These are phyloP conservation scores for Alnus rubra DNA, from an alignment of 306 rosid species.

Conservation along the genomic window DNA sequence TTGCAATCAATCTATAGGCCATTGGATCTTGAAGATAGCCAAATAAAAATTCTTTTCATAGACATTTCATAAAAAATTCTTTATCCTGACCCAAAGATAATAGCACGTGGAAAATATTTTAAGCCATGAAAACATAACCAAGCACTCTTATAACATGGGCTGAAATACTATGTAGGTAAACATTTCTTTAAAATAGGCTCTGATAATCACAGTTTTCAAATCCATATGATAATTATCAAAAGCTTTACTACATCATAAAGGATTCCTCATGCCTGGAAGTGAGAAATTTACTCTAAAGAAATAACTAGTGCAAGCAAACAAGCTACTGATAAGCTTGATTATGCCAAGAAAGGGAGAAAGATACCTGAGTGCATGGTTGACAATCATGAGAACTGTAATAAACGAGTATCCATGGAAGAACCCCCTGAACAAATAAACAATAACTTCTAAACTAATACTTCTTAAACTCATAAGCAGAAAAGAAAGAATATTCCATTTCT, in stretches of 20 bases:
- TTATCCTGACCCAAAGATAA: not conserved
- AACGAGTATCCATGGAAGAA: constrained; percentile 89
- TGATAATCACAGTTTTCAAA: not conserved
- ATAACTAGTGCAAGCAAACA: constrained; percentile 18
- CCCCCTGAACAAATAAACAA: constrained; percentile 63
- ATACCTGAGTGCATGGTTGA: constrained; percentile 96
- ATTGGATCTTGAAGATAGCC: constrained; percentile 2
- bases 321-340: constrained; percentile 18
- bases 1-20: not conserved
- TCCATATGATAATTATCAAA: not conserved
- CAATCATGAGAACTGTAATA: constrained; percentile 84
- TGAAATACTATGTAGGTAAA: not conserved
- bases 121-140: not conserved
- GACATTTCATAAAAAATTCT: not conserved
- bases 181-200: not conserved
- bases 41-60: not conserved
- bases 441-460: constrained; percentile 15
- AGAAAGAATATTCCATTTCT: constrained; percentile 11
- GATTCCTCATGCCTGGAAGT: constrained; percentile 23
- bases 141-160: not conserved
- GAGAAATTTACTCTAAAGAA: constrained; percentile 15
- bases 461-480: constrained; percentile 2
- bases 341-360: constrained; percentile 22
- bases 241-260: not conserved
- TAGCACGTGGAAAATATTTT: not conserved